Percentiles rank a stretch among this genome's conserved stretches.
These are phyloP conservation scores for Leccinum imitatum DNA, from an alignment of 768 basidiomycete genomes.

Conservation along the genomic window DNA sequence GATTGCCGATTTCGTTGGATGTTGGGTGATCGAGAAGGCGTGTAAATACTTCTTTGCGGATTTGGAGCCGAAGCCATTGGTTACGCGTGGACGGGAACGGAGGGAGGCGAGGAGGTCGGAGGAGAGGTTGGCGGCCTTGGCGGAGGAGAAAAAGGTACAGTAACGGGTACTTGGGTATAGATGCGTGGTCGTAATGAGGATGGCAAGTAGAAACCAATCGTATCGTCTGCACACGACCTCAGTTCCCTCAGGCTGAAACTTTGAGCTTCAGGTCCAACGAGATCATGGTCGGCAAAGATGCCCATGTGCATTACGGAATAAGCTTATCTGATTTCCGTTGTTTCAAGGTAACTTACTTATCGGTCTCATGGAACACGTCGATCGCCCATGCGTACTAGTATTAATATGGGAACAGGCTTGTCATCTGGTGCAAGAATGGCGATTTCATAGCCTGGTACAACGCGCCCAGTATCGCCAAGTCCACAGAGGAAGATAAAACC, in stretches of 20 bases:
- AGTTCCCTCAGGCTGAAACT: not conserved
- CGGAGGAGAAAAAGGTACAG: constrained; percentile 39
- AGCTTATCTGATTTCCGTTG: not conserved
- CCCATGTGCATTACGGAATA: not conserved
- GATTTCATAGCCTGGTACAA: not conserved
- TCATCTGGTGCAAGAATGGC: no score
- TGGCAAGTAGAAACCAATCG: not conserved
- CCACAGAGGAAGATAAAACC: constrained; percentile 5
- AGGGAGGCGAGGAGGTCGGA: constrained; percentile 58
- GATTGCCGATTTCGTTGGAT: constrained; percentile 86
- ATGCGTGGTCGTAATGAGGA: not conserved
- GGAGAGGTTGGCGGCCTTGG: constrained; percentile 31
- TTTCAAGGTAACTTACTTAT: not conserved
- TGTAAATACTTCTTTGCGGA: constrained; percentile 90
- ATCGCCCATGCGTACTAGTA: no score
- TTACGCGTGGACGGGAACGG: constrained; percentile 82
- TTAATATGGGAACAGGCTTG: not conserved
- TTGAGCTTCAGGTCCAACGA: no score
- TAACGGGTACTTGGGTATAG: constrained; percentile 13
- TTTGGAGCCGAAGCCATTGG: constrained; percentile 79
- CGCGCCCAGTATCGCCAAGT: constrained; percentile 17
- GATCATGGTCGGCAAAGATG: not conserved
- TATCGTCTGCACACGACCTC: not conserved
- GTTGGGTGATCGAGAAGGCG: constrained; percentile 75
- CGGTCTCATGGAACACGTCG: not conserved